Conservation (phyloP, 768 basidiomycete genomes). For the Russula dissimulans region DNA sequence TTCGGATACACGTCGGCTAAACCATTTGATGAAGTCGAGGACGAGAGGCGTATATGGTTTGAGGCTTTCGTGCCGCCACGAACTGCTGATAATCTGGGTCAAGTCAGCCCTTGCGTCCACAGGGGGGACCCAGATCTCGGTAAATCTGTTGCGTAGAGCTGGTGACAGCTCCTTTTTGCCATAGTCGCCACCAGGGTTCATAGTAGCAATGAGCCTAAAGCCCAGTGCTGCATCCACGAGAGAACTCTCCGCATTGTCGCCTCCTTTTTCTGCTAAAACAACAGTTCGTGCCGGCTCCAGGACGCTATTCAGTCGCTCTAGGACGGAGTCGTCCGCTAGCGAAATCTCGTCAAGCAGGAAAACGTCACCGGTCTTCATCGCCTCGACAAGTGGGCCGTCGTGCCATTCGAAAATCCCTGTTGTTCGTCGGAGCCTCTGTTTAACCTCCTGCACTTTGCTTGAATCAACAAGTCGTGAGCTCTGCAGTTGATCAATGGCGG, state of each 20-base stretch:
- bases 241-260: slow-evolving; percentile 57
- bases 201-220: slow-evolving; percentile 92
- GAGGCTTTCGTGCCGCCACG: slow-evolving; percentile 55
- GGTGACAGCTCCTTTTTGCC: slow-evolving; percentile 99
- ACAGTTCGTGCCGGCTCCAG: slow-evolving; percentile 85
- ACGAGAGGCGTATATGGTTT: slow-evolving; percentile 47
- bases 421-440: slow-evolving; percentile 38
- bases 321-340: slow-evolving; percentile 93
- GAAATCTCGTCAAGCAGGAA: slow-evolving; percentile 96
- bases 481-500: slow-evolving; percentile 22
- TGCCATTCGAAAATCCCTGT: slow-evolving; percentile 94
- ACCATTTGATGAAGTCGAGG: slow-evolving; percentile 77
- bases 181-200: slow-evolving; percentile 99
- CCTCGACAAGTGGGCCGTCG: slow-evolving; percentile 90
- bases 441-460: slow-evolving; percentile 32
- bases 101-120: slow-evolving; percentile 68
- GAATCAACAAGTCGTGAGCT: slow-evolving; percentile 8
- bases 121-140: slow-evolving; percentile 96
- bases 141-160: slow-evolving; percentile 93
- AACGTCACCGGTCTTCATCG: slow-evolving; percentile 78
- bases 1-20: slow-evolving; percentile 52
- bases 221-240: slow-evolving; percentile 50
- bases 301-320: slow-evolving; percentile 94
- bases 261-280: slow-evolving; percentile 88
- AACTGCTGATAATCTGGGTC: slow-evolving; percentile 60